Evolutionary conservation across 192 early-diverging fungal species (phyloP).

Genomic region (Backusella australiensis): DNA sequence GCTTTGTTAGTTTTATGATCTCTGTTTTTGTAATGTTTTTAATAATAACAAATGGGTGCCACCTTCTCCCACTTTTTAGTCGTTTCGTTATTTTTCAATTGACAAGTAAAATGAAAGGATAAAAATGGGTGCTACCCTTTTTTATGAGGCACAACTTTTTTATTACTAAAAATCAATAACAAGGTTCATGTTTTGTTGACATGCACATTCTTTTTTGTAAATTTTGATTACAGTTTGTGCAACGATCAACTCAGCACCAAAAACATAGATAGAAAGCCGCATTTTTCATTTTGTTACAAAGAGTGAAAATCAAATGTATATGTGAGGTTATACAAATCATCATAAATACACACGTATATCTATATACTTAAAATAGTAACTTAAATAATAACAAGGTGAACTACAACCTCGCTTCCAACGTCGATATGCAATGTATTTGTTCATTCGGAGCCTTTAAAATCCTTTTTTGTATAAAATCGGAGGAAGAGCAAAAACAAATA

Average conservation of each 20-base stretch:
- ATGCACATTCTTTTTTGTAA: background rate
- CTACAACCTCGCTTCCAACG: background rate
- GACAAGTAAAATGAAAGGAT: background rate
- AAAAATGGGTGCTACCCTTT: background rate
- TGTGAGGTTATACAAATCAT: background rate
- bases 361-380: background rate
- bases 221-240: background rate
- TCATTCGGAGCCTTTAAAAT: constrained; percentile 2
- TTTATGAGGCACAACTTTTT: background rate
- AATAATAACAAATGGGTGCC: background rate
- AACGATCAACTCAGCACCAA: background rate
- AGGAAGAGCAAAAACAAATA: background rate
- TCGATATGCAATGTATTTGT: background rate
- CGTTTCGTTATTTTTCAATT: background rate
- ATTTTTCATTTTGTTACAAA: background rate
- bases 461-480: background rate
- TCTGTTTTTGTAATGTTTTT: background rate
- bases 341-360: background rate
- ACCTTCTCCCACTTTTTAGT: background rate
- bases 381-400: background rate
- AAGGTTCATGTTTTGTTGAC: constrained; percentile 2
- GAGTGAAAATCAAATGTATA: background rate
- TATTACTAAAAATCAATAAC: constrained; percentile 10
- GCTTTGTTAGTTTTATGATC: background rate
- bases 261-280: background rate